A percentile compares a stretch with the other conserved stretches of the same genome.
phyloP scores from a whole-genome alignment of 192 early-diverging fungal species.

The Backusella tarrabulga region DNA sequence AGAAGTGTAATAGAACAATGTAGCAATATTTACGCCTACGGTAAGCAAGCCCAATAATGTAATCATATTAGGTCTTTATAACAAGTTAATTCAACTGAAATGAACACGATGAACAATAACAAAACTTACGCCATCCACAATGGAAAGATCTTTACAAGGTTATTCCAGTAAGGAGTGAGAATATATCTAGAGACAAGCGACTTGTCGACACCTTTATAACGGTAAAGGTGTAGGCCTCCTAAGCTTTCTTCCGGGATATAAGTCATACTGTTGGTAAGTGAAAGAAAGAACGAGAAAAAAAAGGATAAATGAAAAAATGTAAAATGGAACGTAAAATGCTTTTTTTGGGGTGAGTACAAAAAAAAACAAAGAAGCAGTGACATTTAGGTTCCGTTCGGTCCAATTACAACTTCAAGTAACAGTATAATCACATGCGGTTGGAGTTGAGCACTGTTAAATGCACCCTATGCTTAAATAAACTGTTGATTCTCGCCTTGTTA shows the following conservation, averaged over 20 bases:
- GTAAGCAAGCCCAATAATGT: conserved; percentile 84
- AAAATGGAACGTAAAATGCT: not conserved
- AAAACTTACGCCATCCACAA: conserved; percentile 90
- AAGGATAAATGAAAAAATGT: not conserved
- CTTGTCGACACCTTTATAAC: conserved; percentile 79
- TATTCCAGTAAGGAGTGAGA: conserved; percentile 87
- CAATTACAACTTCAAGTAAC: not conserved
- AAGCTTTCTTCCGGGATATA: conserved; percentile 70
- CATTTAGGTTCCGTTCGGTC: conserved; percentile 3
- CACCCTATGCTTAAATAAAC: not conserved
- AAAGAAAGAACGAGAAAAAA: not conserved
- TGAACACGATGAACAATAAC: not conserved
- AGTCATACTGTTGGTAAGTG: conserved; percentile 28
- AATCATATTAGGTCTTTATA: conserved; percentile 79
- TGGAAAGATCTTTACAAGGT: conserved; percentile 84
- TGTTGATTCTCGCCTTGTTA: not conserved
- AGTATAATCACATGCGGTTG: conserved; percentile 3
- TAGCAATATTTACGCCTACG: conserved; percentile 69
- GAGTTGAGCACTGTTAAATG: not conserved
- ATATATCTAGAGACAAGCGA: conserved; percentile 82
- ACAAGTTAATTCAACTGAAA: not conserved
- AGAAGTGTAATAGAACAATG: conserved; percentile 71
- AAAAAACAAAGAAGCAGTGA: conserved; percentile 5
- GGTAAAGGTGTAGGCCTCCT: conserved; percentile 74
- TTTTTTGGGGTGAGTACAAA: conserved; percentile 7